A percentile compares a stretch with the other conserved stretches of the same genome.
Evolutionary conservation across 83 land plant species (phyloP).

Genomic region (Thuja plicata): DNA sequence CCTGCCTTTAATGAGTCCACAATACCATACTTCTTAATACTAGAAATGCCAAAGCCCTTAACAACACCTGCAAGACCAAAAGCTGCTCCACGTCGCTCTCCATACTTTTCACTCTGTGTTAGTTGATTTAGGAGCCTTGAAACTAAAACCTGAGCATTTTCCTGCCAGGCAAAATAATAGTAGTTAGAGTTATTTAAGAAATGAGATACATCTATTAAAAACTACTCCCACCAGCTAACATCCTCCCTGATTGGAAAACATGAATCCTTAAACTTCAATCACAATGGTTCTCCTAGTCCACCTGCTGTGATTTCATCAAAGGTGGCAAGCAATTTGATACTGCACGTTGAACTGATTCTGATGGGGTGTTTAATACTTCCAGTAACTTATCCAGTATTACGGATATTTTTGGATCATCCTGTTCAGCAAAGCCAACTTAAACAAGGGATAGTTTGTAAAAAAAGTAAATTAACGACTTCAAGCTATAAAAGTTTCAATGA

Average conservation of each 20-base stretch:
- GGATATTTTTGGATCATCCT: slow-evolving; percentile 93
- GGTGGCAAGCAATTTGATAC: slow-evolving; percentile 95
- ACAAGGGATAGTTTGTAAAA: background rate
- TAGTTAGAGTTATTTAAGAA: background rate
- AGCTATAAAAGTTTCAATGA: slow-evolving; percentile 4
- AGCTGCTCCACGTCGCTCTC: slow-evolving; percentile 98
- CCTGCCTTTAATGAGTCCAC: slow-evolving; percentile 58
- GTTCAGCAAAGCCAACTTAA: slow-evolving; percentile 9
- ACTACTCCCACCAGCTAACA: no score
- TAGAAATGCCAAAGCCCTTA: slow-evolving; percentile 86
- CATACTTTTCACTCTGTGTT: slow-evolving; percentile 89
- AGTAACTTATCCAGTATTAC: slow-evolving; percentile 87
- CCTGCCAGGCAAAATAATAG: slow-evolving; percentile 40
- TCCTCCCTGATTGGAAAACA: background rate
- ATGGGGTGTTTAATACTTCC: slow-evolving; percentile 97
- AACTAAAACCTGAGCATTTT: slow-evolving; percentile 65
- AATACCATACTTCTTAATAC: slow-evolving; percentile 77
- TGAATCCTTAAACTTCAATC: background rate
- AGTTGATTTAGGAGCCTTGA: slow-evolving; percentile 67
- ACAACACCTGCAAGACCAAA: slow-evolving; percentile 97
- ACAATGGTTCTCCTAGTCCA: slow-evolving; percentile 6
- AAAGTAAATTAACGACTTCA: background rate
- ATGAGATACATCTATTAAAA: background rate
- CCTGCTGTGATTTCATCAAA: slow-evolving; percentile 84
- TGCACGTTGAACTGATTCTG: slow-evolving; percentile 98